These are phyloP conservation scores for Candida insectalens DNA, from an alignment of 805 yeast species.

Conservation along the genomic window DNA sequence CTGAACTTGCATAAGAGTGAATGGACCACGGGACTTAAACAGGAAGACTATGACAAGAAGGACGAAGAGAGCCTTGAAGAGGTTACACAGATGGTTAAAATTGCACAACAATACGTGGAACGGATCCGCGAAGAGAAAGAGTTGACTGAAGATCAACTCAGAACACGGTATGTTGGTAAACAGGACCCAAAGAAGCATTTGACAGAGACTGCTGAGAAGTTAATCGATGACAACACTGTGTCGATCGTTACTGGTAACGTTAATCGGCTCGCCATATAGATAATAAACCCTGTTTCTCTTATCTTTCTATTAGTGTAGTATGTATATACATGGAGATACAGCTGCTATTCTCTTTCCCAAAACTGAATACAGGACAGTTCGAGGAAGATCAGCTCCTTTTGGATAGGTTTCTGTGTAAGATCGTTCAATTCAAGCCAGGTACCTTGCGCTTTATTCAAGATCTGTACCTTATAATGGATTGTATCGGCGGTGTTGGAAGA, in stretches of 20 bases:
- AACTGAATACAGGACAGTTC: constrained; percentile 58
- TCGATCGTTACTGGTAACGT: constrained; percentile 83
- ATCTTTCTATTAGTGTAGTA: not conserved
- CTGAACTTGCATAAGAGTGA: constrained; percentile 87
- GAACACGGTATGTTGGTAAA: constrained; percentile 94
- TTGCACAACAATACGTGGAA: constrained; percentile 82
- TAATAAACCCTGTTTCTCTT: not conserved
- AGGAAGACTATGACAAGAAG: constrained; percentile 67
- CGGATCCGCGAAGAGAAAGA: constrained; percentile 91
- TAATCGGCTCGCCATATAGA: constrained; percentile 78
- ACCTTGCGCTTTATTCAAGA: constrained; percentile 27
- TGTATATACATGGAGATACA: constrained; percentile 3
- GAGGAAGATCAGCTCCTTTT: constrained; percentile 51
- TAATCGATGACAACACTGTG: constrained; percentile 85
- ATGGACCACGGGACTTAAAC: constrained; percentile 88
- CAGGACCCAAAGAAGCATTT: constrained; percentile 98
- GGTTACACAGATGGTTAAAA: constrained; percentile 72
- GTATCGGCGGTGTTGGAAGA: too few species aligned
- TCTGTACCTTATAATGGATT: constrained; percentile 39
- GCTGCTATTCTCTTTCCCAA: constrained; percentile 33
- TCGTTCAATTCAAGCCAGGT: constrained; percentile 57
- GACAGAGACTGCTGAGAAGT: constrained; percentile 74
- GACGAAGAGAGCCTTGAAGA: constrained; percentile 69
- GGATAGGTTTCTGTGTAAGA: constrained; percentile 33
- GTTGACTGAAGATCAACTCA: constrained; percentile 76